phyloP scores from a whole-genome alignment of 1,284 basidiomycete species.

The Cutaneotrichosporon cavernicola region DNA sequence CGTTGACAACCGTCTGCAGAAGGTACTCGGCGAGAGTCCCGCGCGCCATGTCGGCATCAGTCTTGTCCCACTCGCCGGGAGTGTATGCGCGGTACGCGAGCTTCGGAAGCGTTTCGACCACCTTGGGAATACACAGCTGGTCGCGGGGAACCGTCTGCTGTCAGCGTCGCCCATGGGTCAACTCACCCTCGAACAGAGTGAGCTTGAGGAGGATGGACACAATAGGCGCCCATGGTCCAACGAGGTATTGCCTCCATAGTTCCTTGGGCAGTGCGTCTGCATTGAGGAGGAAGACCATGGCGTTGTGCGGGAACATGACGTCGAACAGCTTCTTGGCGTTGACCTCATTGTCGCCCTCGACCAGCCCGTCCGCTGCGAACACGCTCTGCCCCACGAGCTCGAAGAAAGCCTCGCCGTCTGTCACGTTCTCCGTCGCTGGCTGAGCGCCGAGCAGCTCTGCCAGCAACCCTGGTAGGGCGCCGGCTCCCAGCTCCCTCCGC shows the following conservation, averaged over 20 bases:
- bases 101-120: background rate
- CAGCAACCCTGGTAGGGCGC: background rate
- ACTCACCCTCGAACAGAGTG: constrained; percentile 4
- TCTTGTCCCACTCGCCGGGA: constrained; percentile 3
- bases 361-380: background rate
- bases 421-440: background rate
- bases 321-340: constrained; percentile 1
- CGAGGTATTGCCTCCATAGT: constrained; percentile 6
- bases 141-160: background rate
- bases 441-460: background rate
- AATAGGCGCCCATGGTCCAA: background rate
- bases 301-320: background rate
- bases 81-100: constrained; percentile 3
- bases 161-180: background rate
- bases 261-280: constrained; percentile 2
- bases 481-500: background rate
- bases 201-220: constrained; percentile 4
- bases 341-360: background rate
- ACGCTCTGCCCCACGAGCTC: constrained; percentile 3
- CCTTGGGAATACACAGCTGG: background rate
- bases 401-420: constrained; percentile 6
- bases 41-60: constrained; percentile 2
- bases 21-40: constrained; percentile 2
- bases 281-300: background rate
- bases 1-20: background rate